phyloP scores from a whole-genome alignment of 1,284 basidiomycete genomes.

The Irpex sp. region DNA sequence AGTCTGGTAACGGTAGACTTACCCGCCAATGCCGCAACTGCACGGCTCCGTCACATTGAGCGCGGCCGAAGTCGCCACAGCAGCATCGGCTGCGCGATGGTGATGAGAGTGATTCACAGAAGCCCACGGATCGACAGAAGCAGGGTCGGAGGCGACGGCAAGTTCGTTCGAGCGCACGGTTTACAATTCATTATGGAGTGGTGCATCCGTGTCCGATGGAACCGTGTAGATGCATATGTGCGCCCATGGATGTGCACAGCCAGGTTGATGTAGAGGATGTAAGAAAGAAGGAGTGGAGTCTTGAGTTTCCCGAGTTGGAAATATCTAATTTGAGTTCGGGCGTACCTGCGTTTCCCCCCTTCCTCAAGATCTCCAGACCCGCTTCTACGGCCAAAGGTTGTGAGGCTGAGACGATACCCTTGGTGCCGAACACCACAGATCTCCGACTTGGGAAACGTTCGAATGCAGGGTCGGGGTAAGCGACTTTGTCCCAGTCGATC shows the following conservation, averaged over 20 bases:
- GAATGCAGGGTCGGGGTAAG: constrained; percentile 52
- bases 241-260: not conserved
- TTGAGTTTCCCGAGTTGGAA: not conserved
- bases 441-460: constrained; percentile 64
- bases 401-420: constrained; percentile 84
- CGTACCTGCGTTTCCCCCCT: constrained; percentile 87
- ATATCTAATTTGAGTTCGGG: not conserved
- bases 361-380: constrained; percentile 82
- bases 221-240: not conserved
- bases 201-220: not conserved
- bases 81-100: constrained; percentile 54
- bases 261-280: not conserved
- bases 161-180: not conserved
- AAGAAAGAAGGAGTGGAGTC: not conserved
- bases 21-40: constrained; percentile 81
- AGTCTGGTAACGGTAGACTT: constrained; percentile 16
- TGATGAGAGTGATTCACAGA: too few relatives aligned
- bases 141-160: not conserved
- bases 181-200: not conserved
- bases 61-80: constrained; percentile 80
- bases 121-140: not conserved
- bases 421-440: constrained; percentile 78
- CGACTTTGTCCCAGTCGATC: constrained; percentile 66
- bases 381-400: constrained; percentile 88
- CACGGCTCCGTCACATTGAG: constrained; percentile 85